A percentile compares a stretch with the other conserved stretches of the same genome.
Evolutionary conservation across 2,329 filamentous ascomycete genomes (phyloP).

Genomic region (Ophiocordyceps camponoti-floridani): DNA sequence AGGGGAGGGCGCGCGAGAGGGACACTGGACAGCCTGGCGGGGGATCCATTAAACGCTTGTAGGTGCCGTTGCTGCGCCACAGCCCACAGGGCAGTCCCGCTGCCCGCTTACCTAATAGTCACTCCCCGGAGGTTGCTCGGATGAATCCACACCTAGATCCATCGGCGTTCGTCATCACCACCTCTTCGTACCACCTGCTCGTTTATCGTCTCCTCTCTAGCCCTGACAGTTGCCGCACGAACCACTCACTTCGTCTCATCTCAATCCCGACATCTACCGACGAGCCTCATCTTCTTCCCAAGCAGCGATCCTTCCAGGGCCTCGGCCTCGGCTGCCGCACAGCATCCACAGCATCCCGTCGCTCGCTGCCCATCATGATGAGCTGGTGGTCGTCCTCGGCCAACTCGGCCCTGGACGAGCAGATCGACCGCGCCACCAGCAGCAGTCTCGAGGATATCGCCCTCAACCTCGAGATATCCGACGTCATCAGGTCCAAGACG

Average conservation of each 20-base stretch:
- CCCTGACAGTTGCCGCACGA: too few relatives aligned
- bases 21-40: too few relatives aligned
- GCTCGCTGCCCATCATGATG: conserved; percentile 39
- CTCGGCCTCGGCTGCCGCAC: not conserved
- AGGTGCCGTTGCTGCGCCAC: not conserved
- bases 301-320: not conserved
- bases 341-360: not conserved
- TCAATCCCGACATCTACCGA: not conserved
- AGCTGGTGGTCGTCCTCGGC: conserved; percentile 89
- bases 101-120: not conserved
- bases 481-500: conserved; percentile 91
- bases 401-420: conserved; percentile 85
- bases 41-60: too few relatives aligned
- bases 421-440: conserved; percentile 86
- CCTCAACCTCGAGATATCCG: conserved; percentile 93
- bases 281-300: not conserved
- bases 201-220: not conserved
- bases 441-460: conserved; percentile 97
- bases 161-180: not conserved
- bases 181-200: not conserved
- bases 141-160: too few relatives aligned
- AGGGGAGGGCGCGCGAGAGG: too few relatives aligned
- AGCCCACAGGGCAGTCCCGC: not conserved
- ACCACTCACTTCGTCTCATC: too few relatives aligned
- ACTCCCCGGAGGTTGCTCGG: not conserved